These are phyloP conservation scores for Cercospora canescens DNA, from an alignment of 2,329 filamentous ascomycete species.

Conservation along the genomic window DNA sequence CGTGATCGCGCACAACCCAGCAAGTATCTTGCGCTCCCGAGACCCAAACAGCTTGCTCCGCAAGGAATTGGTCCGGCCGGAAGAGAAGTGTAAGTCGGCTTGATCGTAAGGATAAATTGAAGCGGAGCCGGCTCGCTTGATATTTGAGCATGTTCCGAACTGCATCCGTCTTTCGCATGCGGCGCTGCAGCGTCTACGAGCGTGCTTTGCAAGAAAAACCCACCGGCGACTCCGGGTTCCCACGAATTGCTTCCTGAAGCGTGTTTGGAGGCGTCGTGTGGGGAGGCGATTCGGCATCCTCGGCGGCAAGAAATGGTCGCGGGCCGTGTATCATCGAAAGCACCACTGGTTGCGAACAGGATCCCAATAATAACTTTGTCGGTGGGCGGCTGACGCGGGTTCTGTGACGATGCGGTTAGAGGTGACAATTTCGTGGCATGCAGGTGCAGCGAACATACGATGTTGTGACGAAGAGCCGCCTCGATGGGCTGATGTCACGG, in stretches of 20 bases:
- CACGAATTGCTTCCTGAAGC: neutral
- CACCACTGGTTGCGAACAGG: conserved; percentile 32
- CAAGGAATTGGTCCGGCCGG: neutral
- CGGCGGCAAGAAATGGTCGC: neutral
- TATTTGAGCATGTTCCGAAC: neutral
- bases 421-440: conserved; percentile 1
- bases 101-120: neutral
- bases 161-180: neutral
- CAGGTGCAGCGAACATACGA: conserved; percentile 5
- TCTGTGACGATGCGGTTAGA: conserved; percentile 1
- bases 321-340: conserved; percentile 13
- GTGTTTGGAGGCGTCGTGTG: neutral
- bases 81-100: neutral
- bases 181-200: no score
- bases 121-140: neutral
- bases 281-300: neutral
- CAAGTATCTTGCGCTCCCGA: neutral
- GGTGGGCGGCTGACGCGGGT: conserved; percentile 5
- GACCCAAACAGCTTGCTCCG: neutral
- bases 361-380: conserved; percentile 34
- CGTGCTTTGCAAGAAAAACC: neutral
- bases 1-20: neutral
- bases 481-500: conserved; percentile 3
- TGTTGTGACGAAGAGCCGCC: conserved; percentile 9
- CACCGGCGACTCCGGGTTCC: no score